These are phyloP conservation scores for Nicotiana attenuata DNA, from an alignment of 257 asterid genomes.

Conservation along the genomic window DNA sequence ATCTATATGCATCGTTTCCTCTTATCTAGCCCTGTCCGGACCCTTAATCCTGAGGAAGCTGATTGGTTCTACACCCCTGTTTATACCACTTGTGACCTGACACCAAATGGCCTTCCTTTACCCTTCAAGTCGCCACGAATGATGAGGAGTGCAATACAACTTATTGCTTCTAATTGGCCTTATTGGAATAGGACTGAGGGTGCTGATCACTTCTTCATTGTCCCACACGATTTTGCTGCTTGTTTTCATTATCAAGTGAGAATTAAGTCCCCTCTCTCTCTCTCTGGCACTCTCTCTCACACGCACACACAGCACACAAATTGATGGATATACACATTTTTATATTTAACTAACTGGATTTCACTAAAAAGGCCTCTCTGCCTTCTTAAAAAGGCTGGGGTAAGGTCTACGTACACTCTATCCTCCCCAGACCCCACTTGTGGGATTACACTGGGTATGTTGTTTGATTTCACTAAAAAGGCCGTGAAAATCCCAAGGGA, in stretches of 20 bases:
- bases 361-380: not conserved
- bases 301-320: no score
- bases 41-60: constrained; percentile 90
- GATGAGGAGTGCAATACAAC: constrained; percentile 92
- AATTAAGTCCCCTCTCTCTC: not conserved
- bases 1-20: constrained; percentile 84
- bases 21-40: constrained; percentile 68
- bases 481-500: not conserved
- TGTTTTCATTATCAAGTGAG: constrained; percentile 75
- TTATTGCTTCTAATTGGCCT: constrained; percentile 86
- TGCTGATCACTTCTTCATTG: constrained; percentile 89
- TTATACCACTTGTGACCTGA: constrained; percentile 77
- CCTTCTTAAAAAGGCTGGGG: no score
- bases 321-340: not conserved
- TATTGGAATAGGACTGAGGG: constrained; percentile 93
- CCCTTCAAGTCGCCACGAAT: constrained; percentile 86
- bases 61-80: constrained; percentile 95
- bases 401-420: no score
- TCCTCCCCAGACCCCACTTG: no score
- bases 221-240: constrained; percentile 87
- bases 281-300: not conserved
- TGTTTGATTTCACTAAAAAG: not conserved
- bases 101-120: constrained; percentile 86
- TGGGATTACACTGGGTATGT: no score
- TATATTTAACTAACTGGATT: not conserved